A percentile compares a stretch with the other conserved stretches of the same genome.
phyloP scores from a whole-genome alignment of 2,329 filamentous ascomycete genomes.

The Arthrobotrys conoides region DNA sequence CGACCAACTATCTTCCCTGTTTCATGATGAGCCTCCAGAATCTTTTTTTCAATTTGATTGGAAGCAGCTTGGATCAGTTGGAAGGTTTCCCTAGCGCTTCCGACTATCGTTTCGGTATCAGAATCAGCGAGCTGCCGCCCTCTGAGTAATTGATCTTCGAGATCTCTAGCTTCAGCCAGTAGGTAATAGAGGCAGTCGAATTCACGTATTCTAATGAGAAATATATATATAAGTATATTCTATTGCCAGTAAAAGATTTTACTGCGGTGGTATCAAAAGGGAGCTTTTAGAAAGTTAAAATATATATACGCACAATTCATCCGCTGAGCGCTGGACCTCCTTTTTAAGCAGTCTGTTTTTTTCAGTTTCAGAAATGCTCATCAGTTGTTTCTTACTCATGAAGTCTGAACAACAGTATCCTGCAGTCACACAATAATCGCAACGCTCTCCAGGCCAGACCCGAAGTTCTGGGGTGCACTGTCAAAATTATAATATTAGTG shows the following conservation, averaged over 20 bases:
- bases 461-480: constrained; percentile 16
- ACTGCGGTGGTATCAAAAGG: too few species aligned
- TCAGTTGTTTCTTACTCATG: constrained; percentile 15
- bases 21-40: not conserved
- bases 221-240: too few species aligned
- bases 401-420: constrained; percentile 1
- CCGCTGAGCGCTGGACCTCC: not conserved
- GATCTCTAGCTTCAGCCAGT: not conserved
- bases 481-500: not conserved
- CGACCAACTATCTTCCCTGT: not conserved
- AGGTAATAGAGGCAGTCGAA: constrained; percentile 17
- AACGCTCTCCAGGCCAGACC: not conserved
- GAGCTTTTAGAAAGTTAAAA: too few species aligned
- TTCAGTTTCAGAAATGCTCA: not conserved
- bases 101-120: too few species aligned
- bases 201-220: not conserved
- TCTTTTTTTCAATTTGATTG: not conserved
- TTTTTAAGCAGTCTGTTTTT: not conserved
- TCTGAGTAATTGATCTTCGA: too few species aligned
- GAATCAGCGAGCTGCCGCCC: too few species aligned
- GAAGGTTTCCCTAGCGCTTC: too few species aligned
- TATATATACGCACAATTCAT: constrained; percentile 7
- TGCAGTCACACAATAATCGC: not conserved
- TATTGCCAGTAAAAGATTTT: too few species aligned
- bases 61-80: not conserved